These are phyloP conservation scores for Nepenthes mirabilis DNA, from an alignment of 148 eudicot genomes.

Conservation along the genomic window DNA sequence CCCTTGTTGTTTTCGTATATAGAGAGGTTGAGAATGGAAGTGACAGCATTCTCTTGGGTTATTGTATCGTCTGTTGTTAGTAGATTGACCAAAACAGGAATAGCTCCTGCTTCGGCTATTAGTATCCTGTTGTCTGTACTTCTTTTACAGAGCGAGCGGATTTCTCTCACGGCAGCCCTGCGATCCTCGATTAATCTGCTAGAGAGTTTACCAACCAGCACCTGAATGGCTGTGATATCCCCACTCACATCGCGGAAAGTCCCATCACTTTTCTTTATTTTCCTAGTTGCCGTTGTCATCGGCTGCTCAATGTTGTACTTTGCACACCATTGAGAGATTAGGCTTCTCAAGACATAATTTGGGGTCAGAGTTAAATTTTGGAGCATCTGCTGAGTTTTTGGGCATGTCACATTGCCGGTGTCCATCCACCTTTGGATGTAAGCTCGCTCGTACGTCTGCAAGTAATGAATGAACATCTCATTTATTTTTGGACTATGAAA, in stretches of 20 bases:
- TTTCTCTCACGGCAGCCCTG: conserved; percentile 55
- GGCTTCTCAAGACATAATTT: conserved; percentile 64
- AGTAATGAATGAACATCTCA: neutral
- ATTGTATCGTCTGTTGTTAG: conserved; percentile 51
- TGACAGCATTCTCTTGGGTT: conserved; percentile 89
- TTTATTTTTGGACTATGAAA: neutral
- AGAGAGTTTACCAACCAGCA: conserved; percentile 58
- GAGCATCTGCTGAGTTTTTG: conserved; percentile 83
- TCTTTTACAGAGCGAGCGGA: conserved; percentile 73
- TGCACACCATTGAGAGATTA: conserved; percentile 72
- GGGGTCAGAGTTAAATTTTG: conserved; percentile 66
- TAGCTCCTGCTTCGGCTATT: conserved; percentile 86
- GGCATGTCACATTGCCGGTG: conserved; percentile 74
- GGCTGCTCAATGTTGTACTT: conserved; percentile 67
- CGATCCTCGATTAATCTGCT: conserved; percentile 41
- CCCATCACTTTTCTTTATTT: conserved; percentile 69
- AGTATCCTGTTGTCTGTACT: conserved; percentile 81
- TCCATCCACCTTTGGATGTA: conserved; percentile 95
- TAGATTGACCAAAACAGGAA: conserved; percentile 60
- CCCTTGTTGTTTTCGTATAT: conserved; percentile 77
- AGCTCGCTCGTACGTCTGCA: conserved; percentile 88
- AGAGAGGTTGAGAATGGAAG: conserved; percentile 80
- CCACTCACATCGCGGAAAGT: conserved; percentile 77
- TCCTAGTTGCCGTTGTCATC: conserved; percentile 40
- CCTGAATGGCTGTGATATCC: conserved; percentile 60